These are phyloP conservation scores for Paradendryphiella salina DNA, from an alignment of 2,329 filamentous ascomycete genomes.

Conservation along the genomic window DNA sequence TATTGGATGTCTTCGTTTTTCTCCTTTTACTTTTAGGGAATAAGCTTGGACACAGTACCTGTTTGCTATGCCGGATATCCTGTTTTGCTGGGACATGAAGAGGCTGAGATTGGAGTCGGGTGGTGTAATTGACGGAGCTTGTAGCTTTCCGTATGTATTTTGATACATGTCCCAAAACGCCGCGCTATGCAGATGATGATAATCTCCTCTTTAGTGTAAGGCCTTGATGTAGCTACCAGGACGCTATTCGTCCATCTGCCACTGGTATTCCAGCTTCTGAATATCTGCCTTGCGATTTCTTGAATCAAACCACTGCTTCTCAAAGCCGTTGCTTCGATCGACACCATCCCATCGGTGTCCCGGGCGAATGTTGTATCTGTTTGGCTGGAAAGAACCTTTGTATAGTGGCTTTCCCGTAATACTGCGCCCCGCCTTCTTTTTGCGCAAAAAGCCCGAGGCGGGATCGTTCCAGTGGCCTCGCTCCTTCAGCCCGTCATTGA, in stretches of 20 bases:
- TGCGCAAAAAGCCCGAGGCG: constrained; percentile 75
- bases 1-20: too few relatives aligned
- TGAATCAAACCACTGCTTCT: constrained; percentile 88
- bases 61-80: too few relatives aligned
- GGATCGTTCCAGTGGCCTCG: constrained; percentile 90
- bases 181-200: too few relatives aligned
- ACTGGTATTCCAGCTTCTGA: constrained; percentile 82
- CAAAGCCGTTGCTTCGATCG: constrained; percentile 90
- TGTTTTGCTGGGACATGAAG: too few relatives aligned
- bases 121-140: too few relatives aligned
- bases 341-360: constrained; percentile 97
- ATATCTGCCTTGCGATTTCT: constrained; percentile 76
- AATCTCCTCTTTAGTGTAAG: too few relatives aligned
- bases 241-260: constrained; percentile 87
- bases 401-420: constrained; percentile 69
- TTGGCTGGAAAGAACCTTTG: constrained; percentile 77
- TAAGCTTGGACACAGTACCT: too few relatives aligned
- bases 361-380: constrained; percentile 89
- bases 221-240: too few relatives aligned
- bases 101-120: too few relatives aligned
- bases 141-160: too few relatives aligned
- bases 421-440: constrained; percentile 52
- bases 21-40: too few relatives aligned
- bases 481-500: constrained; percentile 82
- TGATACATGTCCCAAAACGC: too few relatives aligned